Evolutionary conservation across 768 basidiomycete species (phyloP), one percentile per base, ranked within the genome.

Genomic region (Phallus indusiatus): DNA sequence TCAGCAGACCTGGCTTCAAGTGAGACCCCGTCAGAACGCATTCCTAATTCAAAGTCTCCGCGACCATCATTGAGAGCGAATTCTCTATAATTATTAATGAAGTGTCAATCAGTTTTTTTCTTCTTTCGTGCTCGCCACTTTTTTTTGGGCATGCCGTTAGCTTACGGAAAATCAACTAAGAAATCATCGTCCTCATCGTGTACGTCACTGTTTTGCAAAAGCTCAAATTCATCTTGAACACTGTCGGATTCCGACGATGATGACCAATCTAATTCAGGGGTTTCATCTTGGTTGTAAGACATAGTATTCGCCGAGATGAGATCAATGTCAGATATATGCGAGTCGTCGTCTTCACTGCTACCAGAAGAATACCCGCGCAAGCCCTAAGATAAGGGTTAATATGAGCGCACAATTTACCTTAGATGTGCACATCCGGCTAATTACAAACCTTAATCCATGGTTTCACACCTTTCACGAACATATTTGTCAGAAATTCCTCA

Each of bases 381-480:
- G 42, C 42, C 42, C 42, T 42, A n/a, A 42, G n/a, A 42, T n/a
- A 42, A 42, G 14, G 12, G 12, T 42, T 14, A n/a, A 14, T 14
- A 11, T 42, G n/a, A 42, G 42, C 42, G 9, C 12, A 42, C 42
- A 28, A 28, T 28, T 28, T 28, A 28, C 42, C 42, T 42, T 42
- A 14, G 4, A 14, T 42, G 9, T 10, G 2, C 28, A 7, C 28
- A 42, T n/a, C 2, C 42, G 12, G n/a, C n/a, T n/a, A 42, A 18
- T 59, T 6, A 18, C 48, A 21, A 36, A 59, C 57, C 57, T 59
- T 59, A 33, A 33, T 52, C 57, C 57, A 59, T 34, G 57, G 57
- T 33, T 36, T 59, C 18, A 59, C 28, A 12, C 48, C 21, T n/a
- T 35, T 59, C 16, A 16, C 22, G 22, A 17, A 52, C 48, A 59